phyloP scores from a whole-genome alignment of 2,329 filamentous ascomycete species.

The Orbilia blumenaviensis region DNA sequence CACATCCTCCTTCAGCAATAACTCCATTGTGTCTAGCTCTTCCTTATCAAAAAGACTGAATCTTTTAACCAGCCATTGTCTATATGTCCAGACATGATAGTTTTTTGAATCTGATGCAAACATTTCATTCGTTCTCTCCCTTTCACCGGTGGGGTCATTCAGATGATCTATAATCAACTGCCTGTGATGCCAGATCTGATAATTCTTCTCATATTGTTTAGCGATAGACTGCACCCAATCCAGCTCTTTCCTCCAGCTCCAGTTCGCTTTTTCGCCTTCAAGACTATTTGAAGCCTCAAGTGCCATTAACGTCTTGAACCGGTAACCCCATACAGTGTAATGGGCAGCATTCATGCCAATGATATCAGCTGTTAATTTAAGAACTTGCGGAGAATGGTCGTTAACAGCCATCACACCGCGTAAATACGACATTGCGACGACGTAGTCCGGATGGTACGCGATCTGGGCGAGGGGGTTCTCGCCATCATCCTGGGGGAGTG shows the following conservation, averaged over 20 bases:
- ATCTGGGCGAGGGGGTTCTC: slow-evolving; percentile 88
- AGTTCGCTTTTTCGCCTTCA: slow-evolving; percentile 5
- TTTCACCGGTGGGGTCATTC: slow-evolving; percentile 72
- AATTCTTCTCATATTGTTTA: slow-evolving; percentile 89
- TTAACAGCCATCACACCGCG: slow-evolving; percentile 90
- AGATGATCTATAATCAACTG: slow-evolving; percentile 72
- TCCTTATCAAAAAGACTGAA: slow-evolving; percentile 68
- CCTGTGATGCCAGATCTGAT: slow-evolving; percentile 91
- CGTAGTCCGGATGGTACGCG: slow-evolving; percentile 87
- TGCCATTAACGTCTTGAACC: slow-evolving; percentile 85
- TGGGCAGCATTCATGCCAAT: slow-evolving; percentile 94
- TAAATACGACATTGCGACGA: slow-evolving; percentile 91
- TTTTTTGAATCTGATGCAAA: slow-evolving; percentile 90
- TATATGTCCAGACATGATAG: slow-evolving; percentile 98
- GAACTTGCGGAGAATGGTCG: slow-evolving; percentile 80
- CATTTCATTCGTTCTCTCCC: slow-evolving; percentile 79
- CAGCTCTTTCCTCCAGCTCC: slow-evolving; percentile 70
- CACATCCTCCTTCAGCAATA: slow-evolving; percentile 79
- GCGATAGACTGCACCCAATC: slow-evolving; percentile 86
- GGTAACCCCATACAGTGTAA: slow-evolving; percentile 86
- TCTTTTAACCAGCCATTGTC: slow-evolving; percentile 73
- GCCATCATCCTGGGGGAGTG: slow-evolving; percentile 84
- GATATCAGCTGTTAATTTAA: slow-evolving; percentile 85
- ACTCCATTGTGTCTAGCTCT: slow-evolving; percentile 76
- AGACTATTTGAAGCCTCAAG: slow-evolving; percentile 69